Conservation (phyloP, 495 filamentous ascomycete genomes). For the Daldinia concentrica region DNA sequence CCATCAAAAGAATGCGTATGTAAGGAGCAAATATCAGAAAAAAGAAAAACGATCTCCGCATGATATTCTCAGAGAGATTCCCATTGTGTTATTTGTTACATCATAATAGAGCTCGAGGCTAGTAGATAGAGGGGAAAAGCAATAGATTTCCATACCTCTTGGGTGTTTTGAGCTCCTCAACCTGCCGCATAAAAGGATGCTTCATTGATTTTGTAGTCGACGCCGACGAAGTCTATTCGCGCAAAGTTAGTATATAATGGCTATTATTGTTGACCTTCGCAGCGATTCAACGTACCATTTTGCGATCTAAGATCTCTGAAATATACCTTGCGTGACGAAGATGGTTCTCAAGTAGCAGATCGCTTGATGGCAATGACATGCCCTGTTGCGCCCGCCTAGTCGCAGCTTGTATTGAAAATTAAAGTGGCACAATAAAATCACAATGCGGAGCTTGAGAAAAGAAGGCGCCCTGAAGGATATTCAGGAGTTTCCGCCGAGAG, state of each 20-base stretch:
- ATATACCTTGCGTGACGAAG: constrained; percentile 24
- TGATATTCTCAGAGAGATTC: constrained; percentile 98
- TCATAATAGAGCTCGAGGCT: constrained; percentile 65
- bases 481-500: constrained; percentile 21
- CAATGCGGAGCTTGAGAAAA: neutral
- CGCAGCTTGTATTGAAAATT: neutral
- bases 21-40: constrained; percentile 58
- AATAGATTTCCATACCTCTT: constrained; percentile 76
- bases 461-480: neutral
- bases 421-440: neutral
- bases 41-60: constrained; percentile 88
- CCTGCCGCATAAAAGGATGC: constrained; percentile 79
- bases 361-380: constrained; percentile 27
- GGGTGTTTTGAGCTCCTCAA: constrained; percentile 85
- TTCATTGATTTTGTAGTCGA: constrained; percentile 73
- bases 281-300: constrained; percentile 29
- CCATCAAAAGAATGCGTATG: constrained; percentile 19
- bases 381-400: constrained; percentile 8
- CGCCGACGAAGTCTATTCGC: constrained; percentile 67
- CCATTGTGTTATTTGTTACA: constrained; percentile 92
- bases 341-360: constrained; percentile 13
- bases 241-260: constrained; percentile 18
- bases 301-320: constrained; percentile 27
- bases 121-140: constrained; percentile 22
- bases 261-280: neutral